Conservation (phyloP, 257 asterid genomes). For the Ballota nigra region DNA sequence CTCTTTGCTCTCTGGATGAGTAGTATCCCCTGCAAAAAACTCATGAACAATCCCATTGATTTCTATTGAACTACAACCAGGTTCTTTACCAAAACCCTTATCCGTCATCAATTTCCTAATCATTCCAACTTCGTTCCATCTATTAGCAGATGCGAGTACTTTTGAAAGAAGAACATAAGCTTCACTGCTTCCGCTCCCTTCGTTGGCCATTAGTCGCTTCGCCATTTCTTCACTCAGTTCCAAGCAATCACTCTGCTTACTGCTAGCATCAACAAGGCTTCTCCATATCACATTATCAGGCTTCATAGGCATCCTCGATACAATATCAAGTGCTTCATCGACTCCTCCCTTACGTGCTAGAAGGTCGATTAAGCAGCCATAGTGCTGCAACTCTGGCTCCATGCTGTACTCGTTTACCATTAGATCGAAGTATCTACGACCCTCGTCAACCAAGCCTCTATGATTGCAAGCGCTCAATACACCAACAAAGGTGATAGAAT, state of each 20-base stretch:
- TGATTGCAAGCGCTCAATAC: slow-evolving; percentile 67
- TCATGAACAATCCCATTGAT: slow-evolving; percentile 61
- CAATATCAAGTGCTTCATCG: slow-evolving; percentile 60
- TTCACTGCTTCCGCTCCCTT: slow-evolving; percentile 43
- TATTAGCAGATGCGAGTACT: slow-evolving; percentile 63
- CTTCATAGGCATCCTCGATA: slow-evolving; percentile 61
- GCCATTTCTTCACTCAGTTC: slow-evolving; percentile 63
- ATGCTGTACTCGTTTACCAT: slow-evolving; percentile 47
- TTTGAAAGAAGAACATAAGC: slow-evolving; percentile 65
- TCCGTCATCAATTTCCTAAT: slow-evolving; percentile 67
- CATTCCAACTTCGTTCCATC: slow-evolving; percentile 75
- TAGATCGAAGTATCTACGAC: slow-evolving; percentile 46
- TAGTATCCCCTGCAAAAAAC: slow-evolving; percentile 69
- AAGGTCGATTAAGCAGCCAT: slow-evolving; percentile 73
- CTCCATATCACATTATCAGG: slow-evolving; percentile 86
- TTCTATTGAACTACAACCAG: slow-evolving; percentile 73
- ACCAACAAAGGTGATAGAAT: slow-evolving; percentile 70
- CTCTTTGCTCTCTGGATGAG: slow-evolving; percentile 51
- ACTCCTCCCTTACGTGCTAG: slow-evolving; percentile 59
- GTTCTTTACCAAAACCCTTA: slow-evolving; percentile 61
- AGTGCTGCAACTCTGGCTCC: slow-evolving; percentile 74
- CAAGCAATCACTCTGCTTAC: slow-evolving; percentile 42
- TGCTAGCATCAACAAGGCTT: slow-evolving; percentile 68
- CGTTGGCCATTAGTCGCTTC: slow-evolving; percentile 39
- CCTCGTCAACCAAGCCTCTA: slow-evolving; percentile 64